phyloP scores from a whole-genome alignment of 2,329 filamentous ascomycete species.

The Neoarthrinium moseri region DNA sequence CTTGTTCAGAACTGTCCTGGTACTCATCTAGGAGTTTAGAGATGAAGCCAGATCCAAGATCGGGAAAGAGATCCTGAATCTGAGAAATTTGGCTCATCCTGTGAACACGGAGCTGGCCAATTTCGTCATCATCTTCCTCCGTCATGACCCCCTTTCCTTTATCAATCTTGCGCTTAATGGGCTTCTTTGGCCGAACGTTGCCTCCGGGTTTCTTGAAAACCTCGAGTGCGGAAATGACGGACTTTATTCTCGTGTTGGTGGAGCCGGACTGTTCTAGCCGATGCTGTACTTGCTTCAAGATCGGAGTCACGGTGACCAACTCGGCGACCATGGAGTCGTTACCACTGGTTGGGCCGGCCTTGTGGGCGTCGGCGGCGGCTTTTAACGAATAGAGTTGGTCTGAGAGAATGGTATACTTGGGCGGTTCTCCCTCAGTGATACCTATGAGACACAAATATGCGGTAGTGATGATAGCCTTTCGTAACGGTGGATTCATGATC shows the following conservation, averaged over 20 bases:
- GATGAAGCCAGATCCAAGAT: constrained; percentile 81
- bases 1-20: constrained; percentile 71
- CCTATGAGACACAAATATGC: constrained; percentile 74
- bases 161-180: constrained; percentile 53
- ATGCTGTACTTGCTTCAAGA: constrained; percentile 63
- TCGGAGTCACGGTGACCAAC: constrained; percentile 75
- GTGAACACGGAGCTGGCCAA: constrained; percentile 67
- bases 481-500: constrained; percentile 61
- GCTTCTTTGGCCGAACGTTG: constrained; percentile 49
- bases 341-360: constrained; percentile 50
- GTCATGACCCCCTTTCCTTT: constrained; percentile 61
- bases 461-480: constrained; percentile 68
- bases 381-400: constrained; percentile 85
- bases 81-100: constrained; percentile 82
- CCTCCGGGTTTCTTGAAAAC: constrained; percentile 56
- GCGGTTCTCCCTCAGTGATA: constrained; percentile 63
- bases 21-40: constrained; percentile 79
- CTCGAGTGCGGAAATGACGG: constrained; percentile 60
- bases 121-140: constrained; percentile 34
- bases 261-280: constrained; percentile 48
- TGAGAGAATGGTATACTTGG: constrained; percentile 72
- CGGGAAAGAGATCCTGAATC: constrained; percentile 90
- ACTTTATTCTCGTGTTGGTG: constrained; percentile 55
- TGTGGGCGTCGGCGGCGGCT: constrained; percentile 64
- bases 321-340: constrained; percentile 77